Evolutionary conservation across 495 filamentous ascomycete species (phyloP), one percentile per base, ranked within the genome.

Genomic region (Umbilicaria muhlenbergii): DNA sequence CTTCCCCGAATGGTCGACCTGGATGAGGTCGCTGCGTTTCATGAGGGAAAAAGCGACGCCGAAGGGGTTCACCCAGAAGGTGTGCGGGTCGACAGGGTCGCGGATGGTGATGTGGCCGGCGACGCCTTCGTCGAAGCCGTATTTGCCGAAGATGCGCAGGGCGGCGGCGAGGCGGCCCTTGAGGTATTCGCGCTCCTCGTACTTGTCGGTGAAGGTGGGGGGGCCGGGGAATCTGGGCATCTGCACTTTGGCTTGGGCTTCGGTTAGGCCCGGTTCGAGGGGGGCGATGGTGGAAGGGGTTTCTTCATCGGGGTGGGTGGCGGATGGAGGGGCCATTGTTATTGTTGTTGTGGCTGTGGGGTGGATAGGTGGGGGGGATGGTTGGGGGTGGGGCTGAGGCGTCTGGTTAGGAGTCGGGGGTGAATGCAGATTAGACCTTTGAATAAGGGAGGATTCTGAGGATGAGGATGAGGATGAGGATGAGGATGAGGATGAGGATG

Each of bases 41-140:
- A 88, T 81, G 43, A 78, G 57, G 16, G 71, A 73, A 60, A 85
- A 87, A 0, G 78, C 69, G 10, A 76, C 68, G 28, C 83, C 82
- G 51, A 86, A 82, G 0, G 83, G 83, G 47, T 87, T 87, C 16
- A 87, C 82, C 83, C 81, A 86, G 65, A 86, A 86, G 3, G 70
- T 74, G 6, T 56, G 53, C 0, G 78, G 74, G 32, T 83, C 75
- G 11, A 85, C 71, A 10, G 81, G 81, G 53, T 85, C 81, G 19
- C 74, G 64, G 34, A 78, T 48, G 38, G 74, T 77, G 48, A 78
- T 77, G 50, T 78, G 74, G 0, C 74, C 74, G 2, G 73, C 73
- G 11, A 76, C 71, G 17, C 70, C 70, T 53, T 80, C 76, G 42
- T 80, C 76, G 48, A 75, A 81, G 14, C 77, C 76, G 42, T 73